Evolutionary conservation across 441 rosid genomes (phyloP).

Genomic region (Hura crepitans): DNA sequence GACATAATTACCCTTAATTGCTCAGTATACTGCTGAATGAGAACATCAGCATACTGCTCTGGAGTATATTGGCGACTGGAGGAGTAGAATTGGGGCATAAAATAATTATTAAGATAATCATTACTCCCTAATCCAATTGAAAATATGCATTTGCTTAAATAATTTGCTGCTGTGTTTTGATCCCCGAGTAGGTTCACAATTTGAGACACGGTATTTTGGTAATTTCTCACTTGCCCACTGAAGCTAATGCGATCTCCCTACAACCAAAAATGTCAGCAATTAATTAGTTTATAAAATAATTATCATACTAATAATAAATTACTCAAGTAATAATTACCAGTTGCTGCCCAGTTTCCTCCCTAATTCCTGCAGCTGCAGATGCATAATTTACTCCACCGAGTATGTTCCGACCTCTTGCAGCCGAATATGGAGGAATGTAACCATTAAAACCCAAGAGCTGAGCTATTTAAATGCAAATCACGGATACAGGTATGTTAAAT

Average conservation of each 20-base stretch:
- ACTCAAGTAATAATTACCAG: conserved; percentile 38
- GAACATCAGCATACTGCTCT: conserved; percentile 46
- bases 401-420: conserved; percentile 52
- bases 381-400: conserved; percentile 76
- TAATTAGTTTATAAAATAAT: too few relatives aligned
- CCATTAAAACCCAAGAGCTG: conserved; percentile 58
- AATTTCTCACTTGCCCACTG: conserved; percentile 69
- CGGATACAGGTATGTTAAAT: background rate
- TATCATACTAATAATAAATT: background rate
- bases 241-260: conserved; percentile 81
- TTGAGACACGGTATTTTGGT: conserved; percentile 54
- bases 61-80: conserved; percentile 51
- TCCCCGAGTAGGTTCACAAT: conserved; percentile 60
- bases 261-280: background rate
- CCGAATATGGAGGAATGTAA: conserved; percentile 57
- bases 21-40: conserved; percentile 48
- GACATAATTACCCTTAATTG: conserved; percentile 55
- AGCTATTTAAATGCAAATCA: conserved; percentile 34
- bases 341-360: conserved; percentile 81
- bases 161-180: conserved; percentile 44
- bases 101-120: conserved; percentile 89
- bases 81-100: conserved; percentile 66
- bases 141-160: conserved; percentile 64
- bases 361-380: conserved; percentile 88
- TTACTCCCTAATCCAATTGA: conserved; percentile 79